A percentile compares a stretch with the other conserved stretches of the same genome.
These are phyloP conservation scores for Bruguiera gymnorhiza DNA, from an alignment of 345 rosid genomes.

Conservation along the genomic window DNA sequence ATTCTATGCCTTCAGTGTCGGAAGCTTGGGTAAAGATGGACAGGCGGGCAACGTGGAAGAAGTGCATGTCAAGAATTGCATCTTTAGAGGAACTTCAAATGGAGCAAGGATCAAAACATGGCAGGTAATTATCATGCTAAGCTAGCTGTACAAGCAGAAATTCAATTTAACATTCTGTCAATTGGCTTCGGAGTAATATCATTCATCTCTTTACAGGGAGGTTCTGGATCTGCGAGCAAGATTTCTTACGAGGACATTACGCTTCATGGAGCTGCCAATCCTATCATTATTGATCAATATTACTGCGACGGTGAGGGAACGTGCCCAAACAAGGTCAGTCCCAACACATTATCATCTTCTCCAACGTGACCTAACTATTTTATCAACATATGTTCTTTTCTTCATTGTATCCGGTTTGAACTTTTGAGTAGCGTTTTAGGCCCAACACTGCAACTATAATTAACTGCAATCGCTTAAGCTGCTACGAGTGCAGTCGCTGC, in stretches of 20 bases:
- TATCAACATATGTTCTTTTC: neutral
- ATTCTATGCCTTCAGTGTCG: slow-evolving; percentile 29
- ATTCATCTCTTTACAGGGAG: slow-evolving; percentile 30
- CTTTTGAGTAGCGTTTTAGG: too few species aligned
- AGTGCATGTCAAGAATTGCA: slow-evolving; percentile 38
- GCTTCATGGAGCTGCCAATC: slow-evolving; percentile 30
- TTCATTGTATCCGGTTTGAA: too few species aligned
- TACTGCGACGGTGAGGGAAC: slow-evolving; percentile 9
- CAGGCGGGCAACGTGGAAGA: slow-evolving; percentile 29
- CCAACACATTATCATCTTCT: neutral
- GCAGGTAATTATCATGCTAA: slow-evolving; percentile 24
- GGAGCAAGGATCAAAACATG: slow-evolving; percentile 67
- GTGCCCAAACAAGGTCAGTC: slow-evolving; percentile 9
- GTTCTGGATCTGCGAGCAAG: slow-evolving; percentile 47
- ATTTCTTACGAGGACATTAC: slow-evolving; percentile 41
- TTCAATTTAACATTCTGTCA: too few species aligned
- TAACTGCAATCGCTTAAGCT: too few species aligned
- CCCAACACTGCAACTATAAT: too few species aligned
- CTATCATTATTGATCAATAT: slow-evolving; percentile 54
- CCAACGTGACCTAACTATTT: neutral
- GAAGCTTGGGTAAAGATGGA: slow-evolving; percentile 52
- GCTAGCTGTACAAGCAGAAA: too few species aligned
- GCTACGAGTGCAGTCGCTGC: too few species aligned
- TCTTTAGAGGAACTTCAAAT: slow-evolving; percentile 39
- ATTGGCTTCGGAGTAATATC: too few species aligned